Percentiles rank a stretch among this genome's conserved stretches.
These are phyloP conservation scores for Calonectria pauciramosa DNA, from an alignment of 2,329 filamentous ascomycete species.

Conservation along the genomic window DNA sequence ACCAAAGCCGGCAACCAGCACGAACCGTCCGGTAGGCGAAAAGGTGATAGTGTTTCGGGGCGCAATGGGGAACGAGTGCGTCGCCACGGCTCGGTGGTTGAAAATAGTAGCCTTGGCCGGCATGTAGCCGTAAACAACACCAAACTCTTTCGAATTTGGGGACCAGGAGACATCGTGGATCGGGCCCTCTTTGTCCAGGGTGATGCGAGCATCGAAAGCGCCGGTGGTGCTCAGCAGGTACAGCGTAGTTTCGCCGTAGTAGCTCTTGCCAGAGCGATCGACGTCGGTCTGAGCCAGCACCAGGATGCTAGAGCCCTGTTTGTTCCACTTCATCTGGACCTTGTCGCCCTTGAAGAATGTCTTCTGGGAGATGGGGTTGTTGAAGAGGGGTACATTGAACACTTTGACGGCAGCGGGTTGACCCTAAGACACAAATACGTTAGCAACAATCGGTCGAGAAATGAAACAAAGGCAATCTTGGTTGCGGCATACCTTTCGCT, in stretches of 20 bases:
- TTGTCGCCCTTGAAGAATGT: slow-evolving; percentile 99
- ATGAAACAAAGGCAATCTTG: not conserved
- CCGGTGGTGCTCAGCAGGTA: slow-evolving; percentile 95
- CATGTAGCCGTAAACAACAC: slow-evolving; percentile 98
- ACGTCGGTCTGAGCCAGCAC: slow-evolving; percentile 98
- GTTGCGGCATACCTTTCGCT: slow-evolving; percentile 80
- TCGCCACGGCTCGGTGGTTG: slow-evolving; percentile 86
- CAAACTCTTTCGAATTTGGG: slow-evolving; percentile 97
- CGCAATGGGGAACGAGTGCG: slow-evolving; percentile 86
- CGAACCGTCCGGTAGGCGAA: slow-evolving; percentile 93
- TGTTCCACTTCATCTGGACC: slow-evolving; percentile 98
- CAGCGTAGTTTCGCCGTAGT: slow-evolving; percentile 98
- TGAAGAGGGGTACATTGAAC: slow-evolving; percentile 92
- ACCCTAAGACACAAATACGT: slow-evolving; percentile 67
- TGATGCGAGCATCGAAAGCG: slow-evolving; percentile 91
- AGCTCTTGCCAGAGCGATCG: slow-evolving; percentile 98
- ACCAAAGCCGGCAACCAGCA: slow-evolving; percentile 94
- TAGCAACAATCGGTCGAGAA: slow-evolving; percentile 22
- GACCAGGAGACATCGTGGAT: slow-evolving; percentile 99
- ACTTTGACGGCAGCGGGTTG: slow-evolving; percentile 95
- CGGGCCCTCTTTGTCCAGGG: slow-evolving; percentile 95
- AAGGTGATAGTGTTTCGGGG: slow-evolving; percentile 97
- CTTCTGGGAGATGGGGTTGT: slow-evolving; percentile 89
- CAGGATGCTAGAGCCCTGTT: slow-evolving; percentile 88
- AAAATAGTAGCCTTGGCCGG: slow-evolving; percentile 99